Conservation (phyloP, 306 rosid genomes). For the Neltuma alba region DNA sequence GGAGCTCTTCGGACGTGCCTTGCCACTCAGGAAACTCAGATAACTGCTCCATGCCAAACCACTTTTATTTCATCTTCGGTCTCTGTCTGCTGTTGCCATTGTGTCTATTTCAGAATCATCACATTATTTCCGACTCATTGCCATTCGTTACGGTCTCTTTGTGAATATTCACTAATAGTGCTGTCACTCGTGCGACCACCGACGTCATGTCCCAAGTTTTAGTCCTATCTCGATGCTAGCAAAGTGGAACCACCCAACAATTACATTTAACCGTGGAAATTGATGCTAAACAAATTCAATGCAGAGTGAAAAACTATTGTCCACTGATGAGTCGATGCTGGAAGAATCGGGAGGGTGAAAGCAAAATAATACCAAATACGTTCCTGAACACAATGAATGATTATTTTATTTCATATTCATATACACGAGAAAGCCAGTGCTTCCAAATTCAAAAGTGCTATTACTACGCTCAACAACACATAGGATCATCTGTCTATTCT, state of each 20-base stretch:
- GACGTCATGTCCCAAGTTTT: no score
- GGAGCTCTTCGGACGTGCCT: constrained; percentile 71
- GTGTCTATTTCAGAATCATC: no score
- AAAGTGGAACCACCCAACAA: no score
- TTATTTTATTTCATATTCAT: no score
- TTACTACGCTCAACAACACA: neutral
- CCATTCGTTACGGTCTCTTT: no score
- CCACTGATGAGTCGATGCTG: neutral
- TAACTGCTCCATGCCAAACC: constrained; percentile 39
- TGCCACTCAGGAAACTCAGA: constrained; percentile 79
- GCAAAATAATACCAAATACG: neutral
- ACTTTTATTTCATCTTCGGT: neutral
- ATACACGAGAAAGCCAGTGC: neutral
- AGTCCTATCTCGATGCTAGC: no score
- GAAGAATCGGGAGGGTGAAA: neutral
- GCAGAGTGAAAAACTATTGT: neutral
- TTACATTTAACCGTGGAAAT: neutral
- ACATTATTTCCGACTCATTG: neutral
- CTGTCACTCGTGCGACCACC: neutral
- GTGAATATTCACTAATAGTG: no score
- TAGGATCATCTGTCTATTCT: no score
- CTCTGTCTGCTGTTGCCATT: neutral
- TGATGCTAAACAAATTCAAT: neutral
- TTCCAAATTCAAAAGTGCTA: neutral
- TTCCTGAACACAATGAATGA: neutral